Conservation (phyloP, 441 rosid species). For the Euphorbia schlechtendalii region DNA sequence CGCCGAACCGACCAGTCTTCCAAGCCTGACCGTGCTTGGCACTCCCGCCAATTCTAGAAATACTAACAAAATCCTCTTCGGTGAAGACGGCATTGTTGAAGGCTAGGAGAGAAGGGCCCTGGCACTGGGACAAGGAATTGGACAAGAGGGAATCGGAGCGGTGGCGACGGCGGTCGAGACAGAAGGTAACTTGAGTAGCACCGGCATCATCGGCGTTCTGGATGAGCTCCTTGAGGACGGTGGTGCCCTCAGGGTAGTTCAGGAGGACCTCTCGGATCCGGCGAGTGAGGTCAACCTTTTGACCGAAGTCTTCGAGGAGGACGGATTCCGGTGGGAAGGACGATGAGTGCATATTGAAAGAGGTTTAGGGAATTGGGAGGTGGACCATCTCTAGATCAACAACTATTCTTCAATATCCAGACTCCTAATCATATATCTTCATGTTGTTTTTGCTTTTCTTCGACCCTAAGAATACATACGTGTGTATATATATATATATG, state of each 20-base stretch:
- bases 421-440: too few species aligned
- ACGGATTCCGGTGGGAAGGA: constrained; percentile 27
- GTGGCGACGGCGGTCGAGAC: constrained; percentile 79
- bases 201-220: constrained; percentile 99
- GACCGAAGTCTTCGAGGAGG: constrained; percentile 93
- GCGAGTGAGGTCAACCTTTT: constrained; percentile 95
- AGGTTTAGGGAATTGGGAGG: background rate
- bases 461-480: too few species aligned
- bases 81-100: constrained; percentile 83
- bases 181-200: constrained; percentile 72
- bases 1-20: constrained; percentile 98
- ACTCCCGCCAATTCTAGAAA: constrained; percentile 90
- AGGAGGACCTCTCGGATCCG: constrained; percentile 90
- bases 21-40: constrained; percentile 71
- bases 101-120: constrained; percentile 82
- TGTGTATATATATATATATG: too few species aligned
- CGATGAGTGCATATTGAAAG: background rate
- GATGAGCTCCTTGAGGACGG: constrained; percentile 85
- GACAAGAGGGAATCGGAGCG: constrained; percentile 56
- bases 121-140: constrained; percentile 69
- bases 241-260: constrained; percentile 96
- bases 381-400: background rate
- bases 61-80: constrained; percentile 87
- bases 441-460: too few species aligned
- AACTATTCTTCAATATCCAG: too few species aligned